Percentiles rank a stretch among this genome's conserved stretches.
Evolutionary conservation across 352 stramenopile genomes (phyloP).

Genomic region (Phytopythium delawarense): DNA sequence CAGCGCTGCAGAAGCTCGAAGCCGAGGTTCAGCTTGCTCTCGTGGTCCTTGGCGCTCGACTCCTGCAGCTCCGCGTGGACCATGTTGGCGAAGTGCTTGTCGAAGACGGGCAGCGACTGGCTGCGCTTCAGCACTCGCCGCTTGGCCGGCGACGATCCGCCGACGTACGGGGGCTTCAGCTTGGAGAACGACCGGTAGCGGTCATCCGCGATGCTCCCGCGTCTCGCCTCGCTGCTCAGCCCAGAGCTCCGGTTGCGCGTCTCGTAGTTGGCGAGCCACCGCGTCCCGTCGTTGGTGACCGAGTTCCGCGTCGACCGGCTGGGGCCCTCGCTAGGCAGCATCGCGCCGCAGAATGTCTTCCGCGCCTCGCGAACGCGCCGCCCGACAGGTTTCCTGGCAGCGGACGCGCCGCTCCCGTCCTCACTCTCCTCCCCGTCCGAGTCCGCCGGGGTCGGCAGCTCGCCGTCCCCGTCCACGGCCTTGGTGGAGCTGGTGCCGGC

Average conservation of each 20-base stretch:
- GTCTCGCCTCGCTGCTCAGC: neutral
- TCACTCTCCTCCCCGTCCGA: neutral
- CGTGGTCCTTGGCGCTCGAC: constrained; percentile 56
- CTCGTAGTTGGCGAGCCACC: constrained; percentile 56
- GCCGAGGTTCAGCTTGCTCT: constrained; percentile 49
- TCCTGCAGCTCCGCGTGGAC: constrained; percentile 48
- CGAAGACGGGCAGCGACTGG: constrained; percentile 59
- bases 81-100: constrained; percentile 52
- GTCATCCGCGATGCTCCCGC: neutral
- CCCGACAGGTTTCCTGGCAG: constrained; percentile 1
- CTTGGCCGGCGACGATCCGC: constrained; percentile 2
- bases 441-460: neutral
- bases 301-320: constrained; percentile 22
- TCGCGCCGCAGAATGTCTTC: constrained; percentile 38
- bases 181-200: constrained; percentile 1
- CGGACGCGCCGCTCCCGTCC: neutral
- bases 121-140: constrained; percentile 46
- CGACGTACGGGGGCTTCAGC: neutral
- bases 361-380: constrained; percentile 18
- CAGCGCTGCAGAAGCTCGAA: constrained; percentile 52
- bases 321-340: constrained; percentile 17
- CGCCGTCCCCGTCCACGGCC: neutral
- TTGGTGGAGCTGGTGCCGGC: neutral
- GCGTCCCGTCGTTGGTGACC: constrained; percentile 54
- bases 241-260: constrained; percentile 14